phyloP scores from a whole-genome alignment of 1,284 basidiomycete species.

The Moesziomyces sp. region DNA sequence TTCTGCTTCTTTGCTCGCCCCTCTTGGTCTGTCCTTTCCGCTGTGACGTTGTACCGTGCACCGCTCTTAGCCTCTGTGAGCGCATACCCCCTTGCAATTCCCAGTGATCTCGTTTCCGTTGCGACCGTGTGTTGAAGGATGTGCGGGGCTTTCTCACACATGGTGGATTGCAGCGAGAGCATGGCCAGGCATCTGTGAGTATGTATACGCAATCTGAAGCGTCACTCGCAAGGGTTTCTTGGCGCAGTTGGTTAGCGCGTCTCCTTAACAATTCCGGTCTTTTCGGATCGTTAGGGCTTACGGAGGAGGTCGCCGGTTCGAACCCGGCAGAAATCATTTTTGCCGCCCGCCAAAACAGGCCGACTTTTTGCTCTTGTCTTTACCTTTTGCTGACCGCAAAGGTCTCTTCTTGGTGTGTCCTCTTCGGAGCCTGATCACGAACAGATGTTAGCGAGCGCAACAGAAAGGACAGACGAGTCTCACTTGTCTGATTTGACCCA shows the following conservation, averaged over 20 bases:
- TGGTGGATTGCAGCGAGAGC: too few relatives aligned
- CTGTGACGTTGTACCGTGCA: constrained; percentile 8
- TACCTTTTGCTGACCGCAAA: neutral
- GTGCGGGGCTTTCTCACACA: too few relatives aligned
- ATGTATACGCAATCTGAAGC: too few relatives aligned
- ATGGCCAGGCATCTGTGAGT: too few relatives aligned
- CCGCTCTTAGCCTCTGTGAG: constrained; percentile 2
- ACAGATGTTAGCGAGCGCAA: too few relatives aligned
- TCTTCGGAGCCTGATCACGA: too few relatives aligned
- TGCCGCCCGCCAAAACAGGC: too few relatives aligned
- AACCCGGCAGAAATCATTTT: constrained; percentile 52
- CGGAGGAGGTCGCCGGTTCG: constrained; percentile 56
- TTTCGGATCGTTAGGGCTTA: constrained; percentile 33
- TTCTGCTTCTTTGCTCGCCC: neutral
- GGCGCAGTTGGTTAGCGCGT: constrained; percentile 56
- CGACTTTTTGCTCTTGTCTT: neutral
- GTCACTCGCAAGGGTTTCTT: constrained; percentile 20
- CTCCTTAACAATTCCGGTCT: constrained; percentile 49
- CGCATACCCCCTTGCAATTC: constrained; percentile 10
- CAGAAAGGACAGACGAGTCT: too few relatives aligned
- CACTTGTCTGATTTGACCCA: too few relatives aligned
- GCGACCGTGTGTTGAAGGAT: too few relatives aligned
- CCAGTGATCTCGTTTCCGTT: neutral
- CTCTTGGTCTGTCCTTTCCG: too few relatives aligned
- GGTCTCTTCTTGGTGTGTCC: neutral